phyloP scores from a whole-genome alignment of 163 green algal genomes.

The Scenedesmus sp. region DNA sequence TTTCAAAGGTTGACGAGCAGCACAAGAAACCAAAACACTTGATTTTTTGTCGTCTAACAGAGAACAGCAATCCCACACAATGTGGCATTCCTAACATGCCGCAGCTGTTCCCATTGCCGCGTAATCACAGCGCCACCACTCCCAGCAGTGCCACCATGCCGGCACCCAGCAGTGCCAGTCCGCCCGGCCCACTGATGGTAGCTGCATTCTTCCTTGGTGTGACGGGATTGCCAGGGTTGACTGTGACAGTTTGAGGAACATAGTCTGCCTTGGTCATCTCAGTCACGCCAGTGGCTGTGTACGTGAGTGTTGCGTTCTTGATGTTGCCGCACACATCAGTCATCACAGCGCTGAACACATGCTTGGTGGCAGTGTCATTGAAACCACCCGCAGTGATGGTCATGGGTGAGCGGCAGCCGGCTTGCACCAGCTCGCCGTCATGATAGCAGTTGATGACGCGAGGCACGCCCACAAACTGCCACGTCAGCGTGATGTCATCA shows the following conservation, averaged over 20 bases:
- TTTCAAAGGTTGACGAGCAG: too few species aligned
- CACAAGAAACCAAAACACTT: too few species aligned
- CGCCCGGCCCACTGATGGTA: not conserved
- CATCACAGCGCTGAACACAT: conserved; percentile 30
- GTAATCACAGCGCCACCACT: not conserved
- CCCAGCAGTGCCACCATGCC: not conserved
- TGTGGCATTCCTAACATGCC: not conserved
- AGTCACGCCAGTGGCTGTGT: conserved; percentile 4
- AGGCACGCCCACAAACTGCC: conserved; percentile 17
- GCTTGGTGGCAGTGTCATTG: not conserved
- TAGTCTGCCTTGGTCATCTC: conserved; percentile 21
- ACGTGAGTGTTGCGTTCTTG: conserved; percentile 30
- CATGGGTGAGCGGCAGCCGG: conserved; percentile 19
- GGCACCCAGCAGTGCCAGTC: not conserved
- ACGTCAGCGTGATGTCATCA: not conserved
- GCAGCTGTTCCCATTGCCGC: too few species aligned
- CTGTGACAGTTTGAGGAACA: not conserved
- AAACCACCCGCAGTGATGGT: conserved; percentile 3
- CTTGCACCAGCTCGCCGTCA: not conserved
- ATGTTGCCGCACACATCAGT: conserved; percentile 47
- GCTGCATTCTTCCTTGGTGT: not conserved
- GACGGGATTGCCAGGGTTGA: not conserved
- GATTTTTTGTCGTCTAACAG: too few species aligned
- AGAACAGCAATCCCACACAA: too few species aligned
- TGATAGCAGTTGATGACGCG: conserved; percentile 14